phyloP scores from a whole-genome alignment of 306 rosid species.

The Trifolium subterraneum region DNA sequence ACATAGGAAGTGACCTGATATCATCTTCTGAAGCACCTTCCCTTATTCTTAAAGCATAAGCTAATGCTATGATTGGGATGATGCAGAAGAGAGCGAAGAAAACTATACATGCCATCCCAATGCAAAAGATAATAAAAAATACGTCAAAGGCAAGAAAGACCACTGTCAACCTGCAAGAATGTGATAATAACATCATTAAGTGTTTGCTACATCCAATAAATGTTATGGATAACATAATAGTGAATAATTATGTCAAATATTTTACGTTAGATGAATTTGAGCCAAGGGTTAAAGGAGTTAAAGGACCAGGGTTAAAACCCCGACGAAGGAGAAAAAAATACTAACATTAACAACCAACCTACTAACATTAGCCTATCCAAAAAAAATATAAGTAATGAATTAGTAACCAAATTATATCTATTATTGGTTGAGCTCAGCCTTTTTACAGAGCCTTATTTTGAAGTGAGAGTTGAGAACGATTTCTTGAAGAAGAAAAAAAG shows the following conservation, averaged over 20 bases:
- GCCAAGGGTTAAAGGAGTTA: too few relatives aligned
- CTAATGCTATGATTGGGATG: conserved; percentile 74
- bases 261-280: conserved; percentile 1
- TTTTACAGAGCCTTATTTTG: too few relatives aligned
- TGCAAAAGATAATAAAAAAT: conserved; percentile 77
- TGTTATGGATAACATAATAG: not conserved
- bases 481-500: not conserved
- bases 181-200: conserved; percentile 26
- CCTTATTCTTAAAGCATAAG: conserved; percentile 70
- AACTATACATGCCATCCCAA: conserved; percentile 75
- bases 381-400: not conserved
- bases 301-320: too few relatives aligned
- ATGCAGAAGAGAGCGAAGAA: conserved; percentile 76
- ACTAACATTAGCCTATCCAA: too few relatives aligned
- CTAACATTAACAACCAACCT: too few relatives aligned
- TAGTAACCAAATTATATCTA: not conserved
- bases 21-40: conserved; percentile 90
- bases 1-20: conserved; percentile 74
- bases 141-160: conserved; percentile 85
- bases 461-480: conserved; percentile 16
- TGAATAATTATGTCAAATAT: conserved; percentile 22
- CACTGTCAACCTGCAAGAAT: conserved; percentile 79
- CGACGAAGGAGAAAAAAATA: too few relatives aligned
- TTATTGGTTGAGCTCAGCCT: not conserved
- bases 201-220: conserved; percentile 12